Base-by-base conservation (phyloP, 2,329 filamentous ascomycete species). In the Ophiostoma perfectum region DNA sequence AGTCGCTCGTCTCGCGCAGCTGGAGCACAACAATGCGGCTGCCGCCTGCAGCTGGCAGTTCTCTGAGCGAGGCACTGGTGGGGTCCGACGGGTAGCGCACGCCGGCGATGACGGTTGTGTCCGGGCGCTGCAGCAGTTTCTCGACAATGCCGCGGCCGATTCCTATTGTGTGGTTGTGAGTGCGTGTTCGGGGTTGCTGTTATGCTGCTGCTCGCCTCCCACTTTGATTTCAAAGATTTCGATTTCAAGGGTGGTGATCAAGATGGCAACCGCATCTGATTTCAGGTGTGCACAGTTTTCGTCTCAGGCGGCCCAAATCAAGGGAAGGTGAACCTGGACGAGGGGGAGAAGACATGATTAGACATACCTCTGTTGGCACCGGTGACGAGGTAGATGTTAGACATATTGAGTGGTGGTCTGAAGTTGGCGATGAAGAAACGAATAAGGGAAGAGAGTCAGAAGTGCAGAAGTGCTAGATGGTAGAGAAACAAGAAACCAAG, bases 1-100 rank as follows among this genome's bases (percentile, higher is more conserved):
- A 60, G 55, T 60, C 55, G 12, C 55, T 60, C 55, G 36, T 60
- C 4, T 60, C 55, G 27, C 14, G 27, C 27, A 60, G 55, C 5
- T 38, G 55, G 1, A 60, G 18, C 55, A 60, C 55, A 11, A 60
- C 55, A 38, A 38, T 8, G 14, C 55, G 55, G 55, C 55, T 60
- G 55, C 12, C 55, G 4, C 6, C 12, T 6, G 55, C 55, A 36
- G 4, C 27, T 9, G 55, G 91, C 36, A 96, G 81, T 74, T 92
- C 88, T 78, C 94, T 90, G 36, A 97, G 83, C 41, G 89, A 88
- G 2, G 92, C 96, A 12, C 69, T 65, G 11, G 70, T 66, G 16
- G 69, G 58, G 44, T 71, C 60, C 44, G 71, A 16, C 3, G 72
- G 71, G 38, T 69, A 58, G 70, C 75, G 74, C 18, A 73, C 69